These are phyloP conservation scores for Primulina tabacum DNA, from an alignment of 257 asterid species.

Conservation along the genomic window DNA sequence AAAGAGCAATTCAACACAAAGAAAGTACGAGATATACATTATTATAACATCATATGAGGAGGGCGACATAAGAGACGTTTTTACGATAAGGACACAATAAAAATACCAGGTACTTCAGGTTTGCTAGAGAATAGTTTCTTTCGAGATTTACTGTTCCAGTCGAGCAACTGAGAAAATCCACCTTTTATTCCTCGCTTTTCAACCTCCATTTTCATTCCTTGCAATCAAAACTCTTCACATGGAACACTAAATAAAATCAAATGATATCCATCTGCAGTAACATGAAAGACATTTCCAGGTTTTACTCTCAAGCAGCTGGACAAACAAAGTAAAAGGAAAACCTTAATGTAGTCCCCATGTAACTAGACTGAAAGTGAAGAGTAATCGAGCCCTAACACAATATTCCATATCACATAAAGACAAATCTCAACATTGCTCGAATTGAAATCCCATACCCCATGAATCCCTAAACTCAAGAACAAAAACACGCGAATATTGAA, in stretches of 20 bases:
- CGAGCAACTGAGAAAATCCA: conserved; percentile 56
- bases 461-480: too few species aligned
- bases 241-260: too few species aligned
- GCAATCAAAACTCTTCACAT: conserved; percentile 13
- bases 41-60: background rate
- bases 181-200: conserved; percentile 80
- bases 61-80: conserved; percentile 12
- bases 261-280: too few species aligned
- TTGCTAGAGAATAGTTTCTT: background rate
- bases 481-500: too few species aligned
- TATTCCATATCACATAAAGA: too few species aligned
- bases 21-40: background rate
- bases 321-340: too few species aligned
- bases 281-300: too few species aligned
- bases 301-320: too few species aligned
- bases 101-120: background rate
- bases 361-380: too few species aligned
- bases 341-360: too few species aligned
- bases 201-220: conserved; percentile 58
- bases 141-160: background rate
- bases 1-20: conserved; percentile 23
- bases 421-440: too few species aligned
- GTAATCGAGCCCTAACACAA: too few species aligned
- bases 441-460: background rate
- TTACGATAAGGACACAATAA: background rate